Evolutionary conservation across 306 rosid genomes (phyloP).

Genomic region (Fagus crenata): DNA sequence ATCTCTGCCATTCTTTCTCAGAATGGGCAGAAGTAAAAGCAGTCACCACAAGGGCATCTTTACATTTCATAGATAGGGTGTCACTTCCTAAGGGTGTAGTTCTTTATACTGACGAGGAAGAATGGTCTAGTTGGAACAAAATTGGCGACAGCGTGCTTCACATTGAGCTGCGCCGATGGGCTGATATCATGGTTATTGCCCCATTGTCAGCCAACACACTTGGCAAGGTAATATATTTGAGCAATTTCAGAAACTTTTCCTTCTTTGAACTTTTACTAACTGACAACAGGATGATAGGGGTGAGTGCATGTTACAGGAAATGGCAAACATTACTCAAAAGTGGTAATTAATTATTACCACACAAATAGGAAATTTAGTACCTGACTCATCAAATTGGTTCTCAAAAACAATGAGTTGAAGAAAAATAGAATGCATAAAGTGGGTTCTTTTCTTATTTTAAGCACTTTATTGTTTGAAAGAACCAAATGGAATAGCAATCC

Average conservation of each 20-base stretch:
- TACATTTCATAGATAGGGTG: constrained; percentile 54
- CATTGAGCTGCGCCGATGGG: constrained; percentile 81
- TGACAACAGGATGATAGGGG: not conserved
- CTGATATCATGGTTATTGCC: constrained; percentile 83
- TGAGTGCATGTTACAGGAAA: not conserved
- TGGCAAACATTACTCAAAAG: not conserved
- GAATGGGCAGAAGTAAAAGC: constrained; percentile 83
- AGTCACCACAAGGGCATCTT: constrained; percentile 56
- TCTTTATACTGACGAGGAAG: constrained; percentile 56
- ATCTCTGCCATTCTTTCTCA: constrained; percentile 48
- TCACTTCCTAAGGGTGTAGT: constrained; percentile 46
- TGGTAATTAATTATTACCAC: not conserved
- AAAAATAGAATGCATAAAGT: not conserved
- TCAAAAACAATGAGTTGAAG: not conserved
- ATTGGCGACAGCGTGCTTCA: constrained; percentile 70
- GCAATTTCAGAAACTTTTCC: not conserved
- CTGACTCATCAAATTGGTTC: not conserved
- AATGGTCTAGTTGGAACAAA: constrained; percentile 63
- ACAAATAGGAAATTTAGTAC: not conserved
- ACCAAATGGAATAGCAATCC: not conserved
- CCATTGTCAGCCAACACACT: constrained; percentile 89
- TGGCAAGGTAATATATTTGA: constrained; percentile 65
- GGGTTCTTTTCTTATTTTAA: not conserved
- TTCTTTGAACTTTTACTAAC: not conserved
- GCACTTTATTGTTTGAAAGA: not conserved